These are phyloP conservation scores for Ganoderma lucidum DNA, from an alignment of 1,284 basidiomycete species.

Conservation along the genomic window DNA sequence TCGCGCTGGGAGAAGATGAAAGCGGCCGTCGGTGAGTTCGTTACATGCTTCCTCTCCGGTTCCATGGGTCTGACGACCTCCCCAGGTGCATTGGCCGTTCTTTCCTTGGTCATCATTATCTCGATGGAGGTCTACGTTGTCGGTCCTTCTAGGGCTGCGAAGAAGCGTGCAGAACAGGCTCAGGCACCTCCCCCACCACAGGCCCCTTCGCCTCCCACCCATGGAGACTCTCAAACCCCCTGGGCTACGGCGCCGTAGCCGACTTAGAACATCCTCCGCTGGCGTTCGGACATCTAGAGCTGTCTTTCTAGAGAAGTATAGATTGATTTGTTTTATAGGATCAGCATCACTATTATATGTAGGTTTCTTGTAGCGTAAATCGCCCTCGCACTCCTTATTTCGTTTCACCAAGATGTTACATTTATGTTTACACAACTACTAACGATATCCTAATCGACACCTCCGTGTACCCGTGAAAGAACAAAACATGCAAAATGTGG, in stretches of 20 bases:
- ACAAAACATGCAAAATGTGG: conserved; percentile 4
- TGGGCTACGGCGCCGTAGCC: not conserved
- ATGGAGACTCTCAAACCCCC: not conserved
- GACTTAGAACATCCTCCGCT: not conserved
- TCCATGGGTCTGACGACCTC: not conserved
- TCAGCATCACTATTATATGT: not conserved
- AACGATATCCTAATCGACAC: conserved; percentile 23
- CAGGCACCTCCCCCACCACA: conserved; percentile 41
- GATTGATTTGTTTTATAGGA: not conserved
- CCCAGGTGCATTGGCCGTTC: conserved; percentile 68
- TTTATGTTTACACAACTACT: conserved; percentile 28
- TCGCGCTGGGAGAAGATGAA: conserved; percentile 94
- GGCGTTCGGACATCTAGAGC: not conserved
- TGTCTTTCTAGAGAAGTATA: not conserved
- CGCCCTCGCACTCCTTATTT: conserved; percentile 7
- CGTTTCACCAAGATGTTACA: conserved; percentile 12
- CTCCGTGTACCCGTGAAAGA: conserved; percentile 19
- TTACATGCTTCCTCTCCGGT: not conserved
- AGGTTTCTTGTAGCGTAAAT: conserved; percentile 1
- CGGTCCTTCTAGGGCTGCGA: conserved; percentile 35
- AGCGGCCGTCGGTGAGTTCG: conserved; percentile 78
- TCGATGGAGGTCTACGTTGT: conserved; percentile 66
- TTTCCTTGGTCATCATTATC: conserved; percentile 71
- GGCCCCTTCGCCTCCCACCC: not conserved
- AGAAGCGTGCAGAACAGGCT: conserved; percentile 42